Evolutionary conservation across 495 filamentous ascomycete genomes (phyloP).

Genomic region (Bathelium albidoporum): DNA sequence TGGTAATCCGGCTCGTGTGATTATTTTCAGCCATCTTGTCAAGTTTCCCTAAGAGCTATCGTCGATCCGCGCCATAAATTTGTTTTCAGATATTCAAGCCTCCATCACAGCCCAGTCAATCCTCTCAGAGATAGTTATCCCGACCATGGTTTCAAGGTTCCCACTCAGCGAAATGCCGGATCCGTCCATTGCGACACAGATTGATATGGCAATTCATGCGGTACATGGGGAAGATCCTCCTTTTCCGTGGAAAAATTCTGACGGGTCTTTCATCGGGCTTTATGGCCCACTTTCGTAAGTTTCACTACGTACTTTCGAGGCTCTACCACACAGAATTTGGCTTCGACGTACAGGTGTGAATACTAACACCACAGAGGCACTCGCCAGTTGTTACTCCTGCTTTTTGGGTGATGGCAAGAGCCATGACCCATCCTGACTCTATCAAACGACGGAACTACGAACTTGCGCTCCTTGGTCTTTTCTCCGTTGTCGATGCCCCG

Average conservation of each 20-base stretch:
- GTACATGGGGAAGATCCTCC: not conserved
- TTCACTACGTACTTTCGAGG: not conserved
- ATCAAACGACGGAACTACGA: not conserved
- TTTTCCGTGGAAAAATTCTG: not conserved
- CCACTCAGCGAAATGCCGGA: not conserved
- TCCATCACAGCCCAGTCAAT: too few relatives aligned
- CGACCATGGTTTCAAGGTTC: not conserved
- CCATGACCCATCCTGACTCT: not conserved
- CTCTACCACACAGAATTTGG: not conserved
- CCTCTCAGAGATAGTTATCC: too few relatives aligned
- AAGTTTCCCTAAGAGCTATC: too few relatives aligned
- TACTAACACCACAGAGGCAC: too few relatives aligned
- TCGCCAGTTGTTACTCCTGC: not conserved
- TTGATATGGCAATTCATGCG: not conserved
- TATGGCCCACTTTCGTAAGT: not conserved
- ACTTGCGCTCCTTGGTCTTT: not conserved
- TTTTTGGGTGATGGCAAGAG: not conserved
- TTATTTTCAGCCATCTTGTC: too few relatives aligned
- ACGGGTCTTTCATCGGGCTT: not conserved
- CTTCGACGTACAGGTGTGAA: too few relatives aligned
- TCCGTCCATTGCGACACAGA: not conserved
- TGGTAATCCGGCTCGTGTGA: too few relatives aligned
- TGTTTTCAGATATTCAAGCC: too few relatives aligned
- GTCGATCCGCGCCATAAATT: too few relatives aligned
- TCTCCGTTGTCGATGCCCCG: not conserved